Conservation (phyloP, 106 monocot genomes). For the Dactylorhiza incarnata region DNA sequence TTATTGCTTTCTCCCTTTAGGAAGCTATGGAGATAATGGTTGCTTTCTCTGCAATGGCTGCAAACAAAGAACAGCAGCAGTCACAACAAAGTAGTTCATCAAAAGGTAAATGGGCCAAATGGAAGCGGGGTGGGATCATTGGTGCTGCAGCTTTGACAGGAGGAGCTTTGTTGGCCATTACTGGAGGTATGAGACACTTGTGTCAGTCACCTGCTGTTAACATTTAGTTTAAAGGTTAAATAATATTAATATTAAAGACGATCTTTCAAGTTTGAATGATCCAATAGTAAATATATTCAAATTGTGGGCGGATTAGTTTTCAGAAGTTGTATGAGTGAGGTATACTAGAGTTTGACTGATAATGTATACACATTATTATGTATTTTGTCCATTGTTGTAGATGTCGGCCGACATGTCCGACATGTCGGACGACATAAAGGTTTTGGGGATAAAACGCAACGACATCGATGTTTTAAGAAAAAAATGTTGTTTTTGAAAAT, state of each 20-base stretch:
- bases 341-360: not conserved
- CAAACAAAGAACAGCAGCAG: slow-evolving; percentile 52
- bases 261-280: not conserved
- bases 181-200: slow-evolving; percentile 54
- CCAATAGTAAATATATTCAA: not conserved
- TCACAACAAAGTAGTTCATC: slow-evolving; percentile 33
- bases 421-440: no score
- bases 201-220: no score
- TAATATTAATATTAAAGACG: not conserved
- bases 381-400: no score
- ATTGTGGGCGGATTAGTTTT: not conserved
- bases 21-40: slow-evolving; percentile 98
- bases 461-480: no score
- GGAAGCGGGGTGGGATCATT: slow-evolving; percentile 93
- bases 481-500: no score
- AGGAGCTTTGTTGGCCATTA: slow-evolving; percentile 80
- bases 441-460: no score
- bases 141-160: slow-evolving; percentile 97
- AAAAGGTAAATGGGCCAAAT: slow-evolving; percentile 69
- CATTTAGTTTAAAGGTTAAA: not conserved
- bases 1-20: slow-evolving; percentile 25
- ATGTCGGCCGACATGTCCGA: no score
- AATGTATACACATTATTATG: no score
- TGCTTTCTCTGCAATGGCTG: slow-evolving; percentile 95
- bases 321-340: not conserved